phyloP scores from a whole-genome alignment of 768 basidiomycete species.

The Phylloporus rhodoxanthus region DNA sequence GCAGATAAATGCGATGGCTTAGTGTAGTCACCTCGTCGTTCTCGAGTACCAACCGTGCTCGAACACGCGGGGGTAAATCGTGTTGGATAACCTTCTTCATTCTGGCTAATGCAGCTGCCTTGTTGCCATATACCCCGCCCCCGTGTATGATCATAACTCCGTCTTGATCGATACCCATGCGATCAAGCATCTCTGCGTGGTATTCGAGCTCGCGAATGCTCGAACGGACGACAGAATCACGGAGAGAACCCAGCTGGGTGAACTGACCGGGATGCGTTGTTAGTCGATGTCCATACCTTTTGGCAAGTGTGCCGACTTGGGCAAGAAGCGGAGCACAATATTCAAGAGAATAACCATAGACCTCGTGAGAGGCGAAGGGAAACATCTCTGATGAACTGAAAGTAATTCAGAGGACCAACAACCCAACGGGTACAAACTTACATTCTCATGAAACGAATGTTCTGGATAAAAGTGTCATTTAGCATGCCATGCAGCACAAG shows the following conservation, averaged over 20 bases:
- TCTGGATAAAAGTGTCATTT: conserved; percentile 26
- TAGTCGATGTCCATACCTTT: conserved; percentile 67
- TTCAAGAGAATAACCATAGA: conserved; percentile 74
- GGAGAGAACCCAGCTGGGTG: conserved; percentile 77
- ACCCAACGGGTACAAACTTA: conserved; percentile 3
- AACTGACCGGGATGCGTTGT: conserved; percentile 89
- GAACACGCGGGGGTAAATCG: conserved; percentile 55
- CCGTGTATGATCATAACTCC: conserved; percentile 88
- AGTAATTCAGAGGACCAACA: neutral
- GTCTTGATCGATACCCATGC: conserved; percentile 77
- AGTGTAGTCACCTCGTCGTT: conserved; percentile 71
- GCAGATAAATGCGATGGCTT: neutral
- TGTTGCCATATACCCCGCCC: conserved; percentile 81
- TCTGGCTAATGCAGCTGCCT: conserved; percentile 59
- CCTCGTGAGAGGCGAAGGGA: conserved; percentile 80
- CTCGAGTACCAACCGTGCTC: conserved; percentile 78
- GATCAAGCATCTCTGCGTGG: conserved; percentile 82
- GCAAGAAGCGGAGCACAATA: conserved; percentile 58
- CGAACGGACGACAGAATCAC: conserved; percentile 63
- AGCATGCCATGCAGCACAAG: neutral
- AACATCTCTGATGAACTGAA: conserved; percentile 79
- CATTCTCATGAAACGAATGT: conserved; percentile 81
- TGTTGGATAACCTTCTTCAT: conserved; percentile 65
- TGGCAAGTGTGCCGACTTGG: conserved; percentile 59
- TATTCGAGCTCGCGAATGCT: conserved; percentile 78